These are phyloP conservation scores for Tricholoma bakamatsutake DNA, from an alignment of 768 basidiomycete genomes.

Conservation along the genomic window DNA sequence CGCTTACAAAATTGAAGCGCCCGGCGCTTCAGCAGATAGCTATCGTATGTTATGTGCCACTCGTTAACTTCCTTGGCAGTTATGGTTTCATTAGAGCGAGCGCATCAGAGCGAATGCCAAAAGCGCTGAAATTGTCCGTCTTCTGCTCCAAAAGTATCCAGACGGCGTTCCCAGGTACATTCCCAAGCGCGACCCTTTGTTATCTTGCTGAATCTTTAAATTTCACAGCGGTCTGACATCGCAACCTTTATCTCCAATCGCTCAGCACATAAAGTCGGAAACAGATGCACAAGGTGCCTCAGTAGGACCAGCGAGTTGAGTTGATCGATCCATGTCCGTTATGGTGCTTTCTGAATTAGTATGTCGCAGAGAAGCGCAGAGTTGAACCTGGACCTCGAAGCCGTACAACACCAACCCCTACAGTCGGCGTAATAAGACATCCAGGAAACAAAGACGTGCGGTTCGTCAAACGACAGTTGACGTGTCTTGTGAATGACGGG, in stretches of 20 bases:
- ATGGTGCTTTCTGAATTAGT: background rate
- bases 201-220: background rate
- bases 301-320: background rate
- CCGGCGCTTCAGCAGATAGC: conserved; percentile 15
- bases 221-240: conserved; percentile 3
- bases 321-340: too few relatives aligned
- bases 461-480: conserved; percentile 12
- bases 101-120: conserved; percentile 18
- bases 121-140: conserved; percentile 14
- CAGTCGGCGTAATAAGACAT: too few relatives aligned
- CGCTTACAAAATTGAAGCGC: conserved; percentile 11
- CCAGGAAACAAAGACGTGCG: conserved; percentile 17
- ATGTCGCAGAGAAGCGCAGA: background rate
- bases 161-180: conserved; percentile 10
- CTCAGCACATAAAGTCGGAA: background rate
- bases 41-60: conserved; percentile 6
- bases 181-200: background rate
- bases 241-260: background rate
- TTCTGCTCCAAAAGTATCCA: conserved; percentile 12
- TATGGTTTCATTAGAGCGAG: conserved; percentile 12
- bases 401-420: background rate
- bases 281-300: background rate
- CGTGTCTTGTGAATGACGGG: conserved; percentile 9
- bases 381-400: background rate
- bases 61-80: background rate